Evolutionary conservation across 2,329 filamentous ascomycete genomes (phyloP), one percentile per base, ranked within the genome.

Genomic region (Elsinoe fawcettii): DNA sequence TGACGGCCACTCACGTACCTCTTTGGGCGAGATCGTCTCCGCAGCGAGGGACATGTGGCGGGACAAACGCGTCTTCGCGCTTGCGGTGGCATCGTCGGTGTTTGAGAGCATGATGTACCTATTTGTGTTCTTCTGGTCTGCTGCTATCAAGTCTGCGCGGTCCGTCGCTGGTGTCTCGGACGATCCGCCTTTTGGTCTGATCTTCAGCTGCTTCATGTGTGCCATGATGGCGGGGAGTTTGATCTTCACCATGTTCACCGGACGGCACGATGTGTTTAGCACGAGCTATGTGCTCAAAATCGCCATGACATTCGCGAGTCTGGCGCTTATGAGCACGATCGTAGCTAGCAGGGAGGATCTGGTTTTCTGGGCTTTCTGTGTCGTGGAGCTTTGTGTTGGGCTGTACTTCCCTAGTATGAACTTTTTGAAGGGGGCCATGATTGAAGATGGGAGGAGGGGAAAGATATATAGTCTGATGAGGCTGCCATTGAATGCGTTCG

Each of bases 101-200:
- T 83, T 84, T 63, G 82, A 85, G 67, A 80, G 80, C 18, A 75
- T 79, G 25, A 80, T 84, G 73, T 84, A 83, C 63, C 72, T 84
- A 9, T 83, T 83, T 63, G 78, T 84, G 58, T 84, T 83, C 67
- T 83, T 82, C 70, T 83, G 81, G 77, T 78, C 80, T 0, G 77
- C 79, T 1, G 76, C 79, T 2, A 69, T 84, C n/a, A 77, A 43
- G 3, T 39, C 30, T 23, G 53, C 53, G 6, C 53, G 53, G 5
- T 43, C 53, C 11, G 16, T 46, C 3, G 53, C 36, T 2, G 57
- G 47, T 1, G 14, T 46, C 6, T 25, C 11, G 12, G 20, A 25
- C 3, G 30, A 55, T 20, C 65, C 71, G 8, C 71, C 71, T 0
- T 77, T 79, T 36, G 78, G 80, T 6, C 72, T 81, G 54, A 77